These are phyloP conservation scores for Prunus yedoensis DNA, from an alignment of 331 rosid genomes.

Conservation along the genomic window DNA sequence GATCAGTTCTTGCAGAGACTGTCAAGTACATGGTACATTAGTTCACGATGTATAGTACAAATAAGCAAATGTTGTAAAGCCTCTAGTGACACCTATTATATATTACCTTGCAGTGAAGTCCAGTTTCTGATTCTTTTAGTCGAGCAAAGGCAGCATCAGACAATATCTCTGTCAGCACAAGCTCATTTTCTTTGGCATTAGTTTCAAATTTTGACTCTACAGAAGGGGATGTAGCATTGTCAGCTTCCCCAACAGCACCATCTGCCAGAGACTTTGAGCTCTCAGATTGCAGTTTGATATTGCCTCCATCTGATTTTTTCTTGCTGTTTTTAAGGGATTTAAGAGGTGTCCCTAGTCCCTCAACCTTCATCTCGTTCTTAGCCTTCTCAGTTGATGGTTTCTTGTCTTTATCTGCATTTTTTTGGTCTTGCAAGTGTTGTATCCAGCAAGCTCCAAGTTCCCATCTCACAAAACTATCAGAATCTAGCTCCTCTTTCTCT, in stretches of 20 bases:
- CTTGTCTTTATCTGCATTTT: constrained; percentile 79
- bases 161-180: constrained; percentile 57
- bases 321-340: constrained; percentile 80
- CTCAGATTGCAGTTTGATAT: constrained; percentile 45
- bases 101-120: constrained; percentile 90
- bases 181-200: constrained; percentile 71
- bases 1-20: constrained; percentile 82
- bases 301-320: constrained; percentile 63
- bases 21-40: constrained; percentile 38
- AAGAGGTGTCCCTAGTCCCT: constrained; percentile 96
- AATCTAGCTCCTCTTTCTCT: constrained; percentile 63
- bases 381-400: constrained; percentile 62
- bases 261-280: constrained; percentile 39
- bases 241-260: constrained; percentile 49
- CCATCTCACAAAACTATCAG: constrained; percentile 81
- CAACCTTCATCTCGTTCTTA: constrained; percentile 86
- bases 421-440: constrained; percentile 97
- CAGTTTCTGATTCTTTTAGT: constrained; percentile 87
- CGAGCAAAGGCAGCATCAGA: constrained; percentile 78
- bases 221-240: constrained; percentile 40
- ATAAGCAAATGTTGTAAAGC: constrained; percentile 12
- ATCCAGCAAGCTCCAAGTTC: constrained; percentile 99
- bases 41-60: constrained; percentile 24
- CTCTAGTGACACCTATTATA: constrained; percentile 21
- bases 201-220: constrained; percentile 49